These are phyloP conservation scores for Tuber aestivum DNA, from an alignment of 495 filamentous ascomycete species.

Conservation along the genomic window DNA sequence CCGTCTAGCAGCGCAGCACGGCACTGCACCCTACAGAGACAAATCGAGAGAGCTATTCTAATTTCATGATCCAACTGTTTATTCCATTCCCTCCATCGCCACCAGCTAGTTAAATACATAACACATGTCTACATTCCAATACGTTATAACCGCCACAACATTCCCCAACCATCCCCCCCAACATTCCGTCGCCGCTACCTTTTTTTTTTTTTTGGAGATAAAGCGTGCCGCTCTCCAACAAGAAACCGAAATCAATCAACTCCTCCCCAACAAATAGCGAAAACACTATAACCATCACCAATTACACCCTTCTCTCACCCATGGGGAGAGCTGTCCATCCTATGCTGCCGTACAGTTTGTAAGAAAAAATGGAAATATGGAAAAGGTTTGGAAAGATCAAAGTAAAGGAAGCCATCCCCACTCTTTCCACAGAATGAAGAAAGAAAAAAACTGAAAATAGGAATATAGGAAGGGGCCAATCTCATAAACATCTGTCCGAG, in stretches of 20 bases:
- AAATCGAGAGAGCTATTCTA: background rate
- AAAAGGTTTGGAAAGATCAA: background rate
- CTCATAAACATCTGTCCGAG: constrained; percentile 15
- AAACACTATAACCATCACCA: constrained; percentile 16
- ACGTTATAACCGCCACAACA: background rate
- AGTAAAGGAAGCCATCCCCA: constrained; percentile 6
- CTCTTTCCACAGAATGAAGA: constrained; percentile 16
- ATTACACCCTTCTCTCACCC: constrained; percentile 29
- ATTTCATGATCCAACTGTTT: background rate
- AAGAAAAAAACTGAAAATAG: constrained; percentile 19
- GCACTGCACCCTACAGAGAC: background rate
- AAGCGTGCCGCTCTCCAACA: constrained; percentile 20
- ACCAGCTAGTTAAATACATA: constrained; percentile 1
- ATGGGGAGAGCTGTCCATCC: background rate
- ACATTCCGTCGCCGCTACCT: background rate
- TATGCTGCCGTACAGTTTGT: background rate
- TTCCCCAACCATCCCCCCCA: background rate
- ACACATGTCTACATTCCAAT: constrained; percentile 4
- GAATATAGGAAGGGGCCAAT: constrained; percentile 23
- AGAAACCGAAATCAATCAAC: constrained; percentile 26
- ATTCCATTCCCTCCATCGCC: background rate
- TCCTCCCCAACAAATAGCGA: constrained; percentile 7
- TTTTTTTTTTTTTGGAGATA: constrained; percentile 26
- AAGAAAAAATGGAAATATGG: background rate
- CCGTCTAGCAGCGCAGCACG: background rate